These are phyloP conservation scores for Claviceps fusiformis DNA, from an alignment of 2,329 filamentous ascomycete genomes.

Conservation along the genomic window DNA sequence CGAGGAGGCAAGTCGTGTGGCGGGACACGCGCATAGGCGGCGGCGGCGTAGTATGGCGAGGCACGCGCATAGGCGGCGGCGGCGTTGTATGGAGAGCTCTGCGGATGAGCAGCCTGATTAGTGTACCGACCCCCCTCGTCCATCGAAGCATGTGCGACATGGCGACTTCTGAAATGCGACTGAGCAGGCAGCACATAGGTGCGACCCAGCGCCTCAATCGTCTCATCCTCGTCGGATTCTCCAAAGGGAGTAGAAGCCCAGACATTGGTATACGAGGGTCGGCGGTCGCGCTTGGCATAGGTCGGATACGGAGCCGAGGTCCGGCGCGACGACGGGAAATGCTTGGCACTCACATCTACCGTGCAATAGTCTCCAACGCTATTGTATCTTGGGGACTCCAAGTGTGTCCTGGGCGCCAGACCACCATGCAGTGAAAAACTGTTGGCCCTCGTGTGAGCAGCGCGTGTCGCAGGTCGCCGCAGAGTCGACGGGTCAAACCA, in stretches of 20 bases:
- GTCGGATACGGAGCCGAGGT: slow-evolving; percentile 20
- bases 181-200: slow-evolving; percentile 39
- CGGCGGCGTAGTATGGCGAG: slow-evolving; percentile 2
- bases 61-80: slow-evolving; percentile 24
- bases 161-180: slow-evolving; percentile 26
- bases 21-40: slow-evolving; percentile 14
- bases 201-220: slow-evolving; percentile 37
- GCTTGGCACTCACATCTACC: slow-evolving; percentile 51
- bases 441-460: slow-evolving; percentile 24
- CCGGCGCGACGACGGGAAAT: slow-evolving; percentile 32
- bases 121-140: slow-evolving; percentile 40
- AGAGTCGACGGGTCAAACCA: slow-evolving; percentile 35
- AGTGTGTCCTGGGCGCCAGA: slow-evolving; percentile 31
- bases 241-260: slow-evolving; percentile 44
- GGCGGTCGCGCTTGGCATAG: slow-evolving; percentile 35
- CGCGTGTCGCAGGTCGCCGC: slow-evolving; percentile 40
- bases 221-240: slow-evolving; percentile 53
- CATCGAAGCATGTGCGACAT: slow-evolving; percentile 23
- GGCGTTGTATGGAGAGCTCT: slow-evolving; percentile 28
- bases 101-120: slow-evolving; percentile 44
- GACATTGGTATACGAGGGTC: slow-evolving; percentile 44
- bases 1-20: slow-evolving; percentile 30
- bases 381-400: slow-evolving; percentile 47
- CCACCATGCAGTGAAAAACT: slow-evolving; percentile 23
- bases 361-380: slow-evolving; percentile 50